Evolutionary conservation across 148 eudicot species (phyloP).

Genomic region (Silene conica): DNA sequence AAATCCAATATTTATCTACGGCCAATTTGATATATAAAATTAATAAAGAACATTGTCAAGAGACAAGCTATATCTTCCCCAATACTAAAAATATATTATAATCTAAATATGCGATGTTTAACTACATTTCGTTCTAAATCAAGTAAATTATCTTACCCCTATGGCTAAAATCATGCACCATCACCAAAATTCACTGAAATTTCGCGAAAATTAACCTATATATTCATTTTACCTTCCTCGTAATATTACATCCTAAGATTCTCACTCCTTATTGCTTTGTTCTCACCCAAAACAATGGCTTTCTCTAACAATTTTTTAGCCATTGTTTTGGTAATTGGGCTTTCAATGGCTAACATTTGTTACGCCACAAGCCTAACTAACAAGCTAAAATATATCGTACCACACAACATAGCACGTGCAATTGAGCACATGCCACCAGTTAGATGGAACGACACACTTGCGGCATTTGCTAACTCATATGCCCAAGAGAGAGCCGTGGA

Average conservation of each 20-base stretch:
- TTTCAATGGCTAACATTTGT: slow-evolving; percentile 4
- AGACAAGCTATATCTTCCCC: too few species aligned
- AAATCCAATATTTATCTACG: too few species aligned
- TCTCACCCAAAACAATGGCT: slow-evolving; percentile 23
- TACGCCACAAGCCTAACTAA: background rate
- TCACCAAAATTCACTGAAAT: background rate
- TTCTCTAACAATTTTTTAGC: slow-evolving; percentile 8
- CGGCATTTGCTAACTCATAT: slow-evolving; percentile 32
- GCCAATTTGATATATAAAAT: too few species aligned
- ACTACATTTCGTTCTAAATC: too few species aligned
- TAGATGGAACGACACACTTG: slow-evolving; percentile 43
- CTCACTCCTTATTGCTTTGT: background rate
- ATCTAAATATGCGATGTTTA: too few species aligned
- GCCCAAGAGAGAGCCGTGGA: slow-evolving; percentile 38
- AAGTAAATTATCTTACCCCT: too few species aligned
- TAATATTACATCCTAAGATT: background rate
- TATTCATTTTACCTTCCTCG: background rate
- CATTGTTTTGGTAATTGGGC: slow-evolving; percentile 30
- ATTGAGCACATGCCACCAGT: slow-evolving; percentile 28
- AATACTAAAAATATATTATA: too few species aligned
- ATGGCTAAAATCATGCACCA: slow-evolving; percentile 1
- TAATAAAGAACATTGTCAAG: too few species aligned
- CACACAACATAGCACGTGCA: slow-evolving; percentile 45
- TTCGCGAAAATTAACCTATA: background rate
- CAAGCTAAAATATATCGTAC: slow-evolving; percentile 14